Conservation (phyloP, 2,329 filamentous ascomycete species). For the Alternaria dauci region DNA sequence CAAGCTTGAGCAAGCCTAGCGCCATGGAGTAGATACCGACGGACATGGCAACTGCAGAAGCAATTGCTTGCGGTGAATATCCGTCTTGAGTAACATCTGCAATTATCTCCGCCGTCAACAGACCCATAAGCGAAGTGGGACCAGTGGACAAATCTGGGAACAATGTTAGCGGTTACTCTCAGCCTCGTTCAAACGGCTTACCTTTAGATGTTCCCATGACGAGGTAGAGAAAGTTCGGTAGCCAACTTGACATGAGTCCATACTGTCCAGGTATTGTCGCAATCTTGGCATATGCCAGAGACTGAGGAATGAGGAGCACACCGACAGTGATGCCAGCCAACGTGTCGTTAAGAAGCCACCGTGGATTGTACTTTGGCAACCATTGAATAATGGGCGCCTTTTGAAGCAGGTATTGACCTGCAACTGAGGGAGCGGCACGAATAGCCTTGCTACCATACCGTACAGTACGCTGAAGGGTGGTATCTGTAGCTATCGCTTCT, state of each 20-base stretch:
- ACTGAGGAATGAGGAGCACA: slow-evolving; percentile 86
- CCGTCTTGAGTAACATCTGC: slow-evolving; percentile 59
- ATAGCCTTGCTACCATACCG: slow-evolving; percentile 44
- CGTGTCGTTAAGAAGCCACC: slow-evolving; percentile 69
- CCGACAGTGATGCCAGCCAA: slow-evolving; percentile 74
- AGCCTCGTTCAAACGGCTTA: slow-evolving; percentile 8
- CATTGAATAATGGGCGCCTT: slow-evolving; percentile 70
- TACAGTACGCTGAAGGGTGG: slow-evolving; percentile 38
- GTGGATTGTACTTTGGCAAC: slow-evolving; percentile 67
- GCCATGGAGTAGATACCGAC: slow-evolving; percentile 68
- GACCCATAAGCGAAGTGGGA: slow-evolving; percentile 70
- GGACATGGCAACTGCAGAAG: slow-evolving; percentile 69
- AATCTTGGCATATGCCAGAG: slow-evolving; percentile 96
- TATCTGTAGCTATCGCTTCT: slow-evolving; percentile 35
- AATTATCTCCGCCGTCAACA: slow-evolving; percentile 69
- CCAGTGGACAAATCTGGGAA: slow-evolving; percentile 69
- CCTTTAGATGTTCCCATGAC: slow-evolving; percentile 78
- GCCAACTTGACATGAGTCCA: slow-evolving; percentile 91
- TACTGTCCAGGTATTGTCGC: slow-evolving; percentile 85
- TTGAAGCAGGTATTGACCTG: slow-evolving; percentile 65
- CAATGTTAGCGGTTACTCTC: slow-evolving; percentile 45
- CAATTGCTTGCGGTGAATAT: slow-evolving; percentile 64
- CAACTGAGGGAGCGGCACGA: slow-evolving; percentile 60
- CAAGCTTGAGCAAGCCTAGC: slow-evolving; percentile 68
- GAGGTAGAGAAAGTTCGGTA: slow-evolving; percentile 94